Evolutionary conservation across 257 asterid genomes (phyloP).

Genomic region (Solanum pennellii): DNA sequence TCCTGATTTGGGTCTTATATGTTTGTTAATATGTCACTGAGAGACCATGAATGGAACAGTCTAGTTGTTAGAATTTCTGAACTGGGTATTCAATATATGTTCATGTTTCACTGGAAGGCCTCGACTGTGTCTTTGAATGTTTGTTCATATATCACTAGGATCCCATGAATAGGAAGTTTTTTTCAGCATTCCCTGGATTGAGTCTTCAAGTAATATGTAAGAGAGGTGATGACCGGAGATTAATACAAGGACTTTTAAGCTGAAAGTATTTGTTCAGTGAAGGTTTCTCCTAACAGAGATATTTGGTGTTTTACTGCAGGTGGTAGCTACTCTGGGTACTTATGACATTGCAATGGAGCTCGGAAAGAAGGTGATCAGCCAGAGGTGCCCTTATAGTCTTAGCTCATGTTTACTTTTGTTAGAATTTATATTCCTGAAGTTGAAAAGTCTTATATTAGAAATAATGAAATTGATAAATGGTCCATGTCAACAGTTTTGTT

Average conservation of each 20-base stretch:
- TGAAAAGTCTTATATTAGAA: background rate
- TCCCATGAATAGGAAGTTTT: background rate
- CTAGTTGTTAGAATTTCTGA: background rate
- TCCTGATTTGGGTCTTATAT: background rate
- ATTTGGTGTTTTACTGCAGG: conserved; percentile 41
- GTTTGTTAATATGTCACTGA: background rate
- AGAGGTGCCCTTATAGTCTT: conserved; percentile 39
- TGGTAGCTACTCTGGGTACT: conserved; percentile 77
- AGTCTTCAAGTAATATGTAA: background rate
- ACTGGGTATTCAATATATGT: background rate
- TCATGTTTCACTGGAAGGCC: background rate
- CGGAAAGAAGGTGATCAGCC: conserved; percentile 83
- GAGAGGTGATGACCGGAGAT: background rate
- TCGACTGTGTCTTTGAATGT: background rate
- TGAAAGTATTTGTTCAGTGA: background rate
- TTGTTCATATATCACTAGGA: background rate
- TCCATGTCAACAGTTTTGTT: background rate
- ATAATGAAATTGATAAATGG: background rate
- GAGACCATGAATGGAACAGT: background rate
- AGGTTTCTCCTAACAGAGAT: background rate
- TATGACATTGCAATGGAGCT: conserved; percentile 77
- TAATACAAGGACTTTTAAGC: background rate
- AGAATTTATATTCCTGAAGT: background rate
- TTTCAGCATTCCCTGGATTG: background rate
- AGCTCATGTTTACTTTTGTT: background rate